Evolutionary conservation across 2,329 filamentous ascomycete species (phyloP).

Genomic region (Cladosporium cucumerinum): DNA sequence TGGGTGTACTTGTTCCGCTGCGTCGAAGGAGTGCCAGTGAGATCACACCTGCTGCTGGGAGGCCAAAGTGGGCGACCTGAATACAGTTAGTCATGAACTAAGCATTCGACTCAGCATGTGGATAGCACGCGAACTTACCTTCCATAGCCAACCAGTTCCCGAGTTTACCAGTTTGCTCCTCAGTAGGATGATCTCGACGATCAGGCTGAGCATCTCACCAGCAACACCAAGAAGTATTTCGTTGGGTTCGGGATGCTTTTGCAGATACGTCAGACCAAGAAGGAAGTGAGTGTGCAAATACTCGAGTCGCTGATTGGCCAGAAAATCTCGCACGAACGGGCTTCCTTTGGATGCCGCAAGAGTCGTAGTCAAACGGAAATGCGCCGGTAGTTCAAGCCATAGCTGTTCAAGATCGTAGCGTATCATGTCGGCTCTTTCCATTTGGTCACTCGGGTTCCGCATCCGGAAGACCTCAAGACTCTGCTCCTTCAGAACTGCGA

Average conservation of each 20-base stretch:
- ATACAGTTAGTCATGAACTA: conserved; percentile 9
- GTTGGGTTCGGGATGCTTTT: conserved; percentile 26
- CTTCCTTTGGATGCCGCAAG: background rate
- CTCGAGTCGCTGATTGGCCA: conserved; percentile 34
- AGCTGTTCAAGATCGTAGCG: conserved; percentile 20
- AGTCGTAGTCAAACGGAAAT: conserved; percentile 20
- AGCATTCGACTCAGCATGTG: background rate
- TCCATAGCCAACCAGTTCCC: conserved; percentile 35
- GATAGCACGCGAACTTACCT: conserved; percentile 27
- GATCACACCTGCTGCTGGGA: conserved; percentile 37
- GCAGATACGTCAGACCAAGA: conserved; percentile 26
- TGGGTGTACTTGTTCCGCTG: conserved; percentile 6
- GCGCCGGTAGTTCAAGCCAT: conserved; percentile 29
- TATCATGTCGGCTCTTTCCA: background rate
- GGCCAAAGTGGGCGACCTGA: conserved; percentile 35
- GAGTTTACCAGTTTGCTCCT: conserved; percentile 34
- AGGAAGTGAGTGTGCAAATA: conserved; percentile 36
- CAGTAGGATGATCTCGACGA: conserved; percentile 32
- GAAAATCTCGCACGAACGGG: conserved; percentile 32
- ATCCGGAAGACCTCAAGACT: conserved; percentile 32
- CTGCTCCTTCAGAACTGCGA: conserved; percentile 35
- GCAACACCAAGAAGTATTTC: conserved; percentile 28
- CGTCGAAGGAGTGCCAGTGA: conserved; percentile 28
- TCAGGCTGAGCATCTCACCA: conserved; percentile 31
- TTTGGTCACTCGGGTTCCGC: conserved; percentile 18